Evolutionary conservation across 768 basidiomycete species (phyloP).

Genomic region (Coprinopsis strossmayeri): DNA sequence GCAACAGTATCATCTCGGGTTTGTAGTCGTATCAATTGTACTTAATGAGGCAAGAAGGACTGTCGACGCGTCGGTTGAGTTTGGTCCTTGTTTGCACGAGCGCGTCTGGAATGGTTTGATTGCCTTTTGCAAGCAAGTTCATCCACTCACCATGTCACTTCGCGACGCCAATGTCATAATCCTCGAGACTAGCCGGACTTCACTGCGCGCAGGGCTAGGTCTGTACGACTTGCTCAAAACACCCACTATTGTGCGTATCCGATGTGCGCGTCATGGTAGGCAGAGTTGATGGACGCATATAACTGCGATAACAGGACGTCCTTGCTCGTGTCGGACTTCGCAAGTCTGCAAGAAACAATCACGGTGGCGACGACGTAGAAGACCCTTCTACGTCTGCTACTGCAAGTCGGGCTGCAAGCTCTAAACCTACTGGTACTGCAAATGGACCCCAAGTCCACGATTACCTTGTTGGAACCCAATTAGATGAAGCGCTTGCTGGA

Average conservation of each 20-base stretch:
- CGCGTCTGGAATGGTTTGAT: background rate
- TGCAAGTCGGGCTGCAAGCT: background rate
- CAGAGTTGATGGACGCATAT: constrained; percentile 5
- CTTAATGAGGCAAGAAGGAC: too few relatives aligned
- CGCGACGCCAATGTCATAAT: constrained; percentile 78
- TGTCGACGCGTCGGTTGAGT: too few relatives aligned
- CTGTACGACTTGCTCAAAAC: constrained; percentile 72
- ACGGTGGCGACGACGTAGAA: constrained; percentile 22
- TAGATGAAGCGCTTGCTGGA: constrained; percentile 73
- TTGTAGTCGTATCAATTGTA: too few relatives aligned
- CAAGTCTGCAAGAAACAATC: constrained; percentile 35
- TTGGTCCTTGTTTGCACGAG: background rate
- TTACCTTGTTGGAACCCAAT: constrained; percentile 74
- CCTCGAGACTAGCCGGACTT: constrained; percentile 70
- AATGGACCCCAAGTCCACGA: constrained; percentile 54
- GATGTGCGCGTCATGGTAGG: background rate
- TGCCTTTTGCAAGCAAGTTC: too few relatives aligned
- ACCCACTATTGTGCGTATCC: constrained; percentile 62
- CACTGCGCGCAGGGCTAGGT: constrained; percentile 71
- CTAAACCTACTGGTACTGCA: constrained; percentile 27
- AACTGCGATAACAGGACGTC: constrained; percentile 49
- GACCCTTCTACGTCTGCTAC: constrained; percentile 7
- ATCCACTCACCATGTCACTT: constrained; percentile 47
- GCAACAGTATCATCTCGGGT: too few relatives aligned
- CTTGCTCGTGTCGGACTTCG: constrained; percentile 76